These are phyloP conservation scores for Calocybe gambosa DNA, from an alignment of 1,284 basidiomycete species.

Conservation along the genomic window DNA sequence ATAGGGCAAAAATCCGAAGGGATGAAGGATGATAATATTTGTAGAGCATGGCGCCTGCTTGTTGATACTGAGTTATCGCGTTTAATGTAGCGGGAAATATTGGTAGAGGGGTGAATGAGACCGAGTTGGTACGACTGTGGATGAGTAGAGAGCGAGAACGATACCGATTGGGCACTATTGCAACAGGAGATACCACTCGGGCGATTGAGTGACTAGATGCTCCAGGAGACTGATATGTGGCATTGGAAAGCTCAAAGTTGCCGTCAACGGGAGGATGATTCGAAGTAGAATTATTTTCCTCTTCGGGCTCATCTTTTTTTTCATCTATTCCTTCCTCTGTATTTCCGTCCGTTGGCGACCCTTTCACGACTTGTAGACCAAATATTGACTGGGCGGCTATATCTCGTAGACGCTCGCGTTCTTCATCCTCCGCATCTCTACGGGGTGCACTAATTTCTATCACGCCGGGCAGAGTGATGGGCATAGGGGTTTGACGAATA, in stretches of 20 bases:
- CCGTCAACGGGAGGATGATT: slow-evolving; percentile 9
- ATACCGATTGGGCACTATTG: slow-evolving; percentile 20
- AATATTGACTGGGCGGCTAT: slow-evolving; percentile 65
- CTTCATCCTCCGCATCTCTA: slow-evolving; percentile 56
- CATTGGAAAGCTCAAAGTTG: slow-evolving; percentile 9
- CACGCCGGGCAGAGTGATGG: slow-evolving; percentile 54
- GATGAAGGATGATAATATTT: slow-evolving; percentile 65
- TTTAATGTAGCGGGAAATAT: slow-evolving; percentile 53
- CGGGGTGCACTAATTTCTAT: slow-evolving; percentile 61
- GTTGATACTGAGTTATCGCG: slow-evolving; percentile 43
- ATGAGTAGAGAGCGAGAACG: slow-evolving; percentile 33
- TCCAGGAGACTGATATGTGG: slow-evolving; percentile 15
- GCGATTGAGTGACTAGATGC: slow-evolving; percentile 27
- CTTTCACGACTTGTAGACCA: slow-evolving; percentile 43
- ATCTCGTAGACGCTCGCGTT: slow-evolving; percentile 64
- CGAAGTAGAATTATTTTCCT: neutral
- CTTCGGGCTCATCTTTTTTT: slow-evolving; percentile 14
- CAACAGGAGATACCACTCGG: slow-evolving; percentile 19
- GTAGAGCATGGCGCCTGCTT: slow-evolving; percentile 46
- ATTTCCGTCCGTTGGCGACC: neutral
- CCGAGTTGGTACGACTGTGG: slow-evolving; percentile 30
- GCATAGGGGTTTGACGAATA: slow-evolving; percentile 32
- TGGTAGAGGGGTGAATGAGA: slow-evolving; percentile 37
- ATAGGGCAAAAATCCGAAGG: slow-evolving; percentile 60
- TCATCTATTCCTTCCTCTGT: slow-evolving; percentile 16